A percentile compares a stretch with the other conserved stretches of the same genome.
phyloP scores from a whole-genome alignment of 2,329 filamentous ascomycete species.

The Hawksworthiomyces lignivorus region DNA sequence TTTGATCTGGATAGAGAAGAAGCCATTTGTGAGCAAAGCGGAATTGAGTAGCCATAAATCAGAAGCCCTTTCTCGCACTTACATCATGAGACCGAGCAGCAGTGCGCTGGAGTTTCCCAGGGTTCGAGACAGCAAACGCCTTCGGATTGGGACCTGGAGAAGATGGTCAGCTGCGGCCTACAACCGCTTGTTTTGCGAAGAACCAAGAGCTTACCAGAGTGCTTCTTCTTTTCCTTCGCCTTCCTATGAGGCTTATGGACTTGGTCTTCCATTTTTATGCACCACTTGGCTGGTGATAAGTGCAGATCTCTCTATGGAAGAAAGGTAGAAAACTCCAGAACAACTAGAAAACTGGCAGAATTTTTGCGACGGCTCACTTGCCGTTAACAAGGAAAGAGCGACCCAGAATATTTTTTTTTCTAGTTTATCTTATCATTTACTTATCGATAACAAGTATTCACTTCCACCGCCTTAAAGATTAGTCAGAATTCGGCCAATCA shows the following conservation, averaged over 20 bases:
- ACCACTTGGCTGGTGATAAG: background rate
- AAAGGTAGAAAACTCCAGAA: conserved; percentile 1
- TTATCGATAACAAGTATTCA: conserved; percentile 9
- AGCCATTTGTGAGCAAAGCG: conserved; percentile 20
- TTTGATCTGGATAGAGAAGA: conserved; percentile 80
- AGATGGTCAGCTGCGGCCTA: background rate
- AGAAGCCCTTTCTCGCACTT: conserved; percentile 17
- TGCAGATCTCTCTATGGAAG: background rate
- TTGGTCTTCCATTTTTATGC: conserved; percentile 68
- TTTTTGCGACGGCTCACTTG: conserved; percentile 11
- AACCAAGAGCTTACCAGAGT: conserved; percentile 44
- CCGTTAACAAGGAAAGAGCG: too few species aligned
- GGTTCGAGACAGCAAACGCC: conserved; percentile 77
- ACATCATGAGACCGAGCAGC: conserved; percentile 67
- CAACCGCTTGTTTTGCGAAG: too few species aligned
- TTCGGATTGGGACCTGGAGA: conserved; percentile 70
- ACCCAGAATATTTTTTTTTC: conserved; percentile 9
- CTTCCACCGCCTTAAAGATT: too few species aligned
- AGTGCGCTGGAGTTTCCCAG: conserved; percentile 70
- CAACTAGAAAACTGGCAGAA: too few species aligned
- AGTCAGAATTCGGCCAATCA: too few species aligned
- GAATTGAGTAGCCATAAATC: background rate
- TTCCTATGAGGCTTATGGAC: conserved; percentile 77
- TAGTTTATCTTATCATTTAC: conserved; percentile 13
- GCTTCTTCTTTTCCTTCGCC: conserved; percentile 77